Evolutionary conservation across 805 yeast species (phyloP).

Genomic region (Lipomyces starkeyi): DNA sequence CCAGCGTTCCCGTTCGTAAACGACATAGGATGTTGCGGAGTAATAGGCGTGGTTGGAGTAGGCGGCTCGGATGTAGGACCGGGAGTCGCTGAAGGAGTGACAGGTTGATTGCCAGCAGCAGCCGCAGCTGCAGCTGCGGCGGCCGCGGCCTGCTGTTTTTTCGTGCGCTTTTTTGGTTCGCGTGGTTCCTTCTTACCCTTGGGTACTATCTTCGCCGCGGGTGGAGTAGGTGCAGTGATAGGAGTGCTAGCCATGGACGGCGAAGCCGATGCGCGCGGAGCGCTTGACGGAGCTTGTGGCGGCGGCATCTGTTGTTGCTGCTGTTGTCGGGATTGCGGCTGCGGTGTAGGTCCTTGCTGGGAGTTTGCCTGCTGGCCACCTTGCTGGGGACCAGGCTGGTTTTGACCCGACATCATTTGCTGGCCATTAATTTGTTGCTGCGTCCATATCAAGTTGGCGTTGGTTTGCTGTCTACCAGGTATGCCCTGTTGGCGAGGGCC

Average conservation of each 20-base stretch:
- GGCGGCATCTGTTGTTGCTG: conserved; percentile 37
- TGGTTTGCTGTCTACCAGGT: conserved; percentile 16
- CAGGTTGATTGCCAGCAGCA: conserved; percentile 32
- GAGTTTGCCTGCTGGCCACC: not conserved
- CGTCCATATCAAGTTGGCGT: conserved; percentile 28
- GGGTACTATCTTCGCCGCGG: conserved; percentile 26
- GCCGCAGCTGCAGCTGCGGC: conserved; percentile 29
- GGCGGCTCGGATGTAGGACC: conserved; percentile 38
- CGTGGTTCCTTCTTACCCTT: conserved; percentile 36
- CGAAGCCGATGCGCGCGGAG: conserved; percentile 27
- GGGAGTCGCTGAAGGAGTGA: conserved; percentile 35
- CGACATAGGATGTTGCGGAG: conserved; percentile 38
- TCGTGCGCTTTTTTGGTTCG: conserved; percentile 32
- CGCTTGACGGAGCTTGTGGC: conserved; percentile 30
- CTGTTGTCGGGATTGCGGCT: conserved; percentile 20
- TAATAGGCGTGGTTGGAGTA: conserved; percentile 39
- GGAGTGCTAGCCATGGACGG: conserved; percentile 32
- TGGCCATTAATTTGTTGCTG: conserved; percentile 15
- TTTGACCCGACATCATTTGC: conserved; percentile 19
- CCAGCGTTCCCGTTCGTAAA: conserved; percentile 19
- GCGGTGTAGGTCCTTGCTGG: conserved; percentile 2
- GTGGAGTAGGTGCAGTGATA: conserved; percentile 37
- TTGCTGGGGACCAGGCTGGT: conserved; percentile 10
- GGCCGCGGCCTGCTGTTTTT: conserved; percentile 27
- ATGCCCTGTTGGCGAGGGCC: conserved; percentile 18